phyloP scores from a whole-genome alignment of 2,329 filamentous ascomycete genomes.

The Aspergillus fumigatiaffinis region DNA sequence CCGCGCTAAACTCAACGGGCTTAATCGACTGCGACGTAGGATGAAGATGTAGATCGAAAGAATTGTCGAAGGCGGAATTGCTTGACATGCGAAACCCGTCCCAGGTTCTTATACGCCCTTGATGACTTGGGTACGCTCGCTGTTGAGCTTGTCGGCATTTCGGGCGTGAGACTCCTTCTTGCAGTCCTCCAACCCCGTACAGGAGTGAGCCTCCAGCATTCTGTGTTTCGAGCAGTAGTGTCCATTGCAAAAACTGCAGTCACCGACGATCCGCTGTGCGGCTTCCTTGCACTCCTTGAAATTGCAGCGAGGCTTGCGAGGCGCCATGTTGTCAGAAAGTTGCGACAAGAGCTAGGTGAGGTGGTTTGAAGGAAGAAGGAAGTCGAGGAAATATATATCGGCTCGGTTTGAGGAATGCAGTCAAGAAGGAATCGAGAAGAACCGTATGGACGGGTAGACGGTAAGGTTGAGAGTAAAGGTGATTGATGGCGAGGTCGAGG shows the following conservation, averaged over 20 bases:
- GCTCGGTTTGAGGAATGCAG: not conserved
- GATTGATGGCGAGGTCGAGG: conserved; percentile 1
- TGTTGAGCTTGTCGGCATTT: conserved; percentile 87
- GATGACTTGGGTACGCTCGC: conserved; percentile 90
- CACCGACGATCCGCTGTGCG: conserved; percentile 89
- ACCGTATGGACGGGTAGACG: not conserved
- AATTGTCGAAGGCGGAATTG: conserved; percentile 1
- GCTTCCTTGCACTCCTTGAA: conserved; percentile 85
- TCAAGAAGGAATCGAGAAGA: not conserved
- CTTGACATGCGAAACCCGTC: not conserved
- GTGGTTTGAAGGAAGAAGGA: not conserved
- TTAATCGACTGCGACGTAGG: conserved; percentile 11
- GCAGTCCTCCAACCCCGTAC: conserved; percentile 88
- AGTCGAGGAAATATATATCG: not conserved
- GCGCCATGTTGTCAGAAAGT: conserved; percentile 31
- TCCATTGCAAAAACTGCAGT: conserved; percentile 91
- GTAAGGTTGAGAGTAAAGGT: not conserved
- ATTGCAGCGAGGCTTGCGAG: conserved; percentile 68
- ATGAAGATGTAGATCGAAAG: conserved; percentile 7
- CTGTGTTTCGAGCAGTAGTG: conserved; percentile 95
- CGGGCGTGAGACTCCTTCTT: conserved; percentile 95
- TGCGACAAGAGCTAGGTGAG: conserved; percentile 5
- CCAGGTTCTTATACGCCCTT: conserved; percentile 67
- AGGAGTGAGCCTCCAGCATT: conserved; percentile 90
- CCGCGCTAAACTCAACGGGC: conserved; percentile 29